phyloP scores from a whole-genome alignment of 2,329 filamentous ascomycete genomes.

The Chrysosporium keratinophilum region DNA sequence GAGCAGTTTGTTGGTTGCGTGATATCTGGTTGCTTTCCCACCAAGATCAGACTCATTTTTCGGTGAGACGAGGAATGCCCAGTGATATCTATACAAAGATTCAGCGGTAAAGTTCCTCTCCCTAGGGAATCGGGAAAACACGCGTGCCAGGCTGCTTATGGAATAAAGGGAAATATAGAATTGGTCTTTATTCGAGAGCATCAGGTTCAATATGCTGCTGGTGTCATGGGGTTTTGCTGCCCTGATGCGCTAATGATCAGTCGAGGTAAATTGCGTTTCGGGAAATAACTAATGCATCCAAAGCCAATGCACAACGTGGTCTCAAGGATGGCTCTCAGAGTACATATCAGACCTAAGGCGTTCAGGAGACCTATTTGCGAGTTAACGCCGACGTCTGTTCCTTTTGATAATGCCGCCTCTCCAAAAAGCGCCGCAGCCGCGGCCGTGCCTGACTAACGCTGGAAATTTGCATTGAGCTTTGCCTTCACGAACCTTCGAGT shows the following conservation, averaged over 20 bases:
- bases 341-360: too few species aligned
- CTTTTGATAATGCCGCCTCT: too few species aligned
- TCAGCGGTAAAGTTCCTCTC: not conserved
- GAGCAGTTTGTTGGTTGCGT: conserved; percentile 5
- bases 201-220: not conserved
- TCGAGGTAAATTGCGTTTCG: not conserved
- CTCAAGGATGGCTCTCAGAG: too few species aligned
- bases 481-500: not conserved
- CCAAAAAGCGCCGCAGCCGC: too few species aligned
- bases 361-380: too few species aligned
- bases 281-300: not conserved
- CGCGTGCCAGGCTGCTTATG: conserved; percentile 2
- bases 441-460: too few species aligned
- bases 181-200: conserved; percentile 1
- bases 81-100: conserved; percentile 3
- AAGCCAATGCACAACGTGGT: not conserved
- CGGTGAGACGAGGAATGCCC: conserved; percentile 7
- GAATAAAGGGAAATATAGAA: conserved; percentile 8
- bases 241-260: not conserved
- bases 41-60: not conserved
- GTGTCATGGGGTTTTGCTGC: not conserved
- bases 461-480: too few species aligned
- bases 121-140: not conserved
- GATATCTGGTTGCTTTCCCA: conserved; percentile 1
- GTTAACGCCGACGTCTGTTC: too few species aligned